phyloP scores from a whole-genome alignment of 2,329 filamentous ascomycete species.

The Botrytis fabae region DNA sequence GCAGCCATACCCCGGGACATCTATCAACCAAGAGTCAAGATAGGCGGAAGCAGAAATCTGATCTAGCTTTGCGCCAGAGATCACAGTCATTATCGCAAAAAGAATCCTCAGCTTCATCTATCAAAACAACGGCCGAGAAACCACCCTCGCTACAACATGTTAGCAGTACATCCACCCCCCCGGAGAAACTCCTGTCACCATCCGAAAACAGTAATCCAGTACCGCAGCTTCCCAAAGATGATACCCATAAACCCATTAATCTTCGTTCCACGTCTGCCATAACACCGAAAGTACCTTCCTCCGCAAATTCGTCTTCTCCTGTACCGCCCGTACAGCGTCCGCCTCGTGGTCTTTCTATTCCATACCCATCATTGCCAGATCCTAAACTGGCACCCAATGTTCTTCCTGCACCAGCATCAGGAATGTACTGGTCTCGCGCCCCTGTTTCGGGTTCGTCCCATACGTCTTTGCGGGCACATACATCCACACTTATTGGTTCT shows the following conservation, averaged over 20 bases:
- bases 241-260: slow-evolving; percentile 46
- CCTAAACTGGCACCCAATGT: slow-evolving; percentile 59
- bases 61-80: slow-evolving; percentile 39
- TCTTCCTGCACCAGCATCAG: slow-evolving; percentile 62
- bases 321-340: slow-evolving; percentile 32
- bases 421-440: slow-evolving; percentile 72
- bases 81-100: slow-evolving; percentile 41
- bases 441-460: slow-evolving; percentile 63
- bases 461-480: slow-evolving; percentile 64
- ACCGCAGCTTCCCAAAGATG: slow-evolving; percentile 26
- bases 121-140: slow-evolving; percentile 29
- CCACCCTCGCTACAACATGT: slow-evolving; percentile 29
- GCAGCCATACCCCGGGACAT: slow-evolving; percentile 64
- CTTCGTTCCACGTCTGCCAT: slow-evolving; percentile 51
- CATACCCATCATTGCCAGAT: slow-evolving; percentile 59
- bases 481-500: slow-evolving; percentile 64
- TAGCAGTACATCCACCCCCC: slow-evolving; percentile 26
- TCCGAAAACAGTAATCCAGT: slow-evolving; percentile 27
- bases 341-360: slow-evolving; percentile 44
- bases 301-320: slow-evolving; percentile 31
- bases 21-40: slow-evolving; percentile 57
- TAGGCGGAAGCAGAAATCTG: slow-evolving; percentile 37
- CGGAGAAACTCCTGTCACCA: slow-evolving; percentile 31
- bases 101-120: slow-evolving; percentile 32
- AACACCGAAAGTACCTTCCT: slow-evolving; percentile 34